These are phyloP conservation scores for Ogataea nitratoaversa DNA, from an alignment of 805 yeast genomes.

Conservation along the genomic window DNA sequence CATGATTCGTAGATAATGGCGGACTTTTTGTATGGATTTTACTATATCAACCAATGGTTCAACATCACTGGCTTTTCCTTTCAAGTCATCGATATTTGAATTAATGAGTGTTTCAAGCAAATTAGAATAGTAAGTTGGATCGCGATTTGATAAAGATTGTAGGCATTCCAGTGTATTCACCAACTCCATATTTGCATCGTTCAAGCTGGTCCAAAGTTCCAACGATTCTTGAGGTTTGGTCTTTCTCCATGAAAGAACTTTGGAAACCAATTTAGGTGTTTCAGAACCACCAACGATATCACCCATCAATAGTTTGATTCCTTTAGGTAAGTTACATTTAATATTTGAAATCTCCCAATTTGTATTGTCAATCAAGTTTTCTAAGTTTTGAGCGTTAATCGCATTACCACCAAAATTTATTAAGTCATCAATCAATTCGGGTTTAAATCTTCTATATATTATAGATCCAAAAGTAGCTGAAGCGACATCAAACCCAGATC, in stretches of 20 bases:
- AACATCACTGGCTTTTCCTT: conserved; percentile 4
- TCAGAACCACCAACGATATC: conserved; percentile 91
- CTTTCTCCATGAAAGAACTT: conserved; percentile 68
- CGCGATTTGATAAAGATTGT: conserved; percentile 25
- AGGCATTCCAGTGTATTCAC: conserved; percentile 45
- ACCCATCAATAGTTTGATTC: conserved; percentile 78
- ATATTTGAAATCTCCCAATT: conserved; percentile 61
- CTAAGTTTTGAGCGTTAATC: conserved; percentile 29
- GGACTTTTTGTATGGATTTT: conserved; percentile 43
- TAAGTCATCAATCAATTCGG: conserved; percentile 39
- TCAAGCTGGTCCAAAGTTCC: conserved; percentile 49
- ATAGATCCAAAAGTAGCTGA: conserved; percentile 92
- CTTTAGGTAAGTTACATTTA: conserved; percentile 61
- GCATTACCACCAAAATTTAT: conserved; percentile 11
- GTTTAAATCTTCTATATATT: conserved; percentile 70
- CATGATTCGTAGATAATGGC: conserved; percentile 54
- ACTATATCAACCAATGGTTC: conserved; percentile 33
- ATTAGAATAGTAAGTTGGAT: conserved; percentile 34
- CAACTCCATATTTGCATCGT: conserved; percentile 54
- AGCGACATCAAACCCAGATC: conserved; percentile 97
- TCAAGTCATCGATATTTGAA: conserved; percentile 13
- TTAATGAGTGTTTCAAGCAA: conserved; percentile 18
- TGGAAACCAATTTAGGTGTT: conserved; percentile 83
- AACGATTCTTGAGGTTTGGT: conserved; percentile 46
- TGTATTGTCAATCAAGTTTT: conserved; percentile 34